phyloP scores from a whole-genome alignment of 371 early-diverging fungal species.

The Apophysomyces trapeziformis region DNA sequence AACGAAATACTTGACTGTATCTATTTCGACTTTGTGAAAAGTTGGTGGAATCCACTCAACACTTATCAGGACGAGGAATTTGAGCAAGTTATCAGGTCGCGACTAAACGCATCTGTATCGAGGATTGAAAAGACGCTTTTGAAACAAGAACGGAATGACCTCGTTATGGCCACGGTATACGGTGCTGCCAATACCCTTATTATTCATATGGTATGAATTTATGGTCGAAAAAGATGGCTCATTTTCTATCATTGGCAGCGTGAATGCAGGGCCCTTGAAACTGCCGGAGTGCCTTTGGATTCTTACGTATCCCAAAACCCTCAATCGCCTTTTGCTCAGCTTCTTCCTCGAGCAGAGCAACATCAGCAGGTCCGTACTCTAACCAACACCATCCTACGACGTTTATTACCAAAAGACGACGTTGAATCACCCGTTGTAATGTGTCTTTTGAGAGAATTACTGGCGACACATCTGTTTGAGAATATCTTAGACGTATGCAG shows the following conservation, averaged over 20 bases:
- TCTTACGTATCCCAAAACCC: conserved; percentile 41
- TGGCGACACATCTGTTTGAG: conserved; percentile 45
- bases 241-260: conserved; percentile 29
- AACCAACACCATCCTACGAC: conserved; percentile 37
- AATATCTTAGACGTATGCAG: conserved; percentile 37
- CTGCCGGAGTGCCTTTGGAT: conserved; percentile 39
- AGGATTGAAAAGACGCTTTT: conserved; percentile 45
- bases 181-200: conserved; percentile 55
- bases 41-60: conserved; percentile 56
- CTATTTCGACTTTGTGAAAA: conserved; percentile 52
- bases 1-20: conserved; percentile 45
- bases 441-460: conserved; percentile 40
- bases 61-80: conserved; percentile 32
- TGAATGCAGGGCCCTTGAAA: conserved; percentile 51
- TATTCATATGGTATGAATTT: conserved; percentile 52
- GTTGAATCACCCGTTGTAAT: conserved; percentile 34
- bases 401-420: conserved; percentile 37
- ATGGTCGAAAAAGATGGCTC: neutral
- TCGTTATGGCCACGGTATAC: conserved; percentile 52
- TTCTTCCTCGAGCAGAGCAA: conserved; percentile 44
- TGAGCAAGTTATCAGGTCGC: conserved; percentile 31
- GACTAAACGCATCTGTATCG: conserved; percentile 33
- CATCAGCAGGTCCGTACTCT: conserved; percentile 42
- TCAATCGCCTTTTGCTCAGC: conserved; percentile 55
- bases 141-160: conserved; percentile 53